Base-by-base conservation (phyloP, 108 stramenopile genomes). In the Parietichytrium sp. region DNA sequence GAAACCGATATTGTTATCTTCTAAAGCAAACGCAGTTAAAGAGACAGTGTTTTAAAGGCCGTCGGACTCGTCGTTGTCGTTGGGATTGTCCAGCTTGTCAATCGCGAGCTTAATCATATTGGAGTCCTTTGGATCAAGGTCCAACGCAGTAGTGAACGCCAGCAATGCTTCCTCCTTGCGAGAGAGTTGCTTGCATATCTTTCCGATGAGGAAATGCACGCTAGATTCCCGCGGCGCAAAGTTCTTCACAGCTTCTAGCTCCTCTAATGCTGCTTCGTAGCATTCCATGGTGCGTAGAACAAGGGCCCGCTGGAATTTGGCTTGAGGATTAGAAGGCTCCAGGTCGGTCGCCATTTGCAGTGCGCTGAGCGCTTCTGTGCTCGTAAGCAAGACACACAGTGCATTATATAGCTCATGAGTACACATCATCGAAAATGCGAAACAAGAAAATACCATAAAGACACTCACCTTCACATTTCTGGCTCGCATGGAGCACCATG, bases 121-220 rank as follows among this genome's bases (percentile, higher is more conserved):
- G 77, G 91, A 93, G 80, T 94, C 97, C 85, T 98, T 98, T 15
- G 94, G 96, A 80, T 96, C 95, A 26, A 98, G 87, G 87, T 98
- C 97, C 49, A 97, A 87, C 6, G 97, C 97, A 23, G 91, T 93
- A 80, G 95, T 90, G 83, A 98, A 96, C 82, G 94, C 93, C 48
- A 88, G 55, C 94, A 97, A 92, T 1, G 96, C 96, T 72, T 94
- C 87, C 49, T 96, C 94, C n/a, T 89, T 86, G 27, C 90, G 86
- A 26, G 95, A 95, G 1, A 97, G 87, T 49, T 92, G 88, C 82
- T 98, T 96, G 79, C 92, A 87, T 25, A 98, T 93, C 86, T 95
- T 93, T 42, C 97, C 97, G 92, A 98, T 94, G 50, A 93, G 88
- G 79, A 95, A 96, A 84, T 98, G 95, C 3, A 98, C 94, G 30